These are phyloP conservation scores for Peziza echinospora DNA, from an alignment of 495 filamentous ascomycete genomes.

Conservation along the genomic window DNA sequence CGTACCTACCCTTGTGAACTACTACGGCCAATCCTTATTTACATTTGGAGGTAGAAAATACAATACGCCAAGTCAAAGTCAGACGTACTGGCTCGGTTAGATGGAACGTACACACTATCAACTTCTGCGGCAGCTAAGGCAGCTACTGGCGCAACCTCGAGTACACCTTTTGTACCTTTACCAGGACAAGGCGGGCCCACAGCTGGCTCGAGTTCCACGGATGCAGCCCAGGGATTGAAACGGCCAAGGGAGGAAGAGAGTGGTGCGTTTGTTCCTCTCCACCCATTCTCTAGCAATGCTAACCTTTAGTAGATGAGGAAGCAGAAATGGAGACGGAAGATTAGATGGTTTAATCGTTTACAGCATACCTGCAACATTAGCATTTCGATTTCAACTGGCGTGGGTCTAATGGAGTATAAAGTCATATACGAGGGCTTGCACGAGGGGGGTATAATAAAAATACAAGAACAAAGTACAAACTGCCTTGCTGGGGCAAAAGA, in stretches of 20 bases:
- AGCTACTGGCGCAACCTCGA: conserved; percentile 41
- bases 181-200: conserved; percentile 21
- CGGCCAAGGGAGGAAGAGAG: conserved; percentile 52
- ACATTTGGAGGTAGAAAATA: conserved; percentile 41
- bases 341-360: no score
- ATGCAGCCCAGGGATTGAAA: conserved; percentile 32
- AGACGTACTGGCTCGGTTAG: conserved; percentile 64
- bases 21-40: background rate
- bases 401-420: no score
- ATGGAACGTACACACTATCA: conserved; percentile 63
- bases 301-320: conserved; percentile 9
- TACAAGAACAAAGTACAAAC: no score
- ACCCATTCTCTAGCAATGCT: background rate
- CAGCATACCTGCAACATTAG: no score
- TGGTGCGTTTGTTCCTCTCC: conserved; percentile 15
- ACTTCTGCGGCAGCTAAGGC: conserved; percentile 26
- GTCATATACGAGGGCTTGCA: no score
- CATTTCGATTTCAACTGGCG: no score
- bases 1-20: conserved; percentile 14
- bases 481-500: no score
- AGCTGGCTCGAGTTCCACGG: conserved; percentile 25
- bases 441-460: no score
- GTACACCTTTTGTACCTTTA: conserved; percentile 21
- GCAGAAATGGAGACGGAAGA: conserved; percentile 20
- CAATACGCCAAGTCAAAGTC: conserved; percentile 74